A percentile compares a stretch with the other conserved stretches of the same genome.
phyloP scores from a whole-genome alignment of 2,329 filamentous ascomycete species.

The Akanthomyces muscarius region DNA sequence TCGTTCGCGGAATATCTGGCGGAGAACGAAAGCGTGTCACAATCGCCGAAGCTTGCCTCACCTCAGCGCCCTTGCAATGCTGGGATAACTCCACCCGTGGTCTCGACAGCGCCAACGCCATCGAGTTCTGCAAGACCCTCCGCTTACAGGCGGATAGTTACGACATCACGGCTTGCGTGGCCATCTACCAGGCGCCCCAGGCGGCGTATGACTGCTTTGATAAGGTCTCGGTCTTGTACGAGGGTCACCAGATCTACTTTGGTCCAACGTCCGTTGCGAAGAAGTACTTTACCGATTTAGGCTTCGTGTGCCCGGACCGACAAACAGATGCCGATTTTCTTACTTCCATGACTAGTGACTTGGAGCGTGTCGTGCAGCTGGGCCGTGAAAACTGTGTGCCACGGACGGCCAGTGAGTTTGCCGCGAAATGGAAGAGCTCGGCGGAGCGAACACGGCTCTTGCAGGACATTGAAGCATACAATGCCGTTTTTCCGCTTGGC shows the following conservation, averaged over 20 bases:
- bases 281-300: slow-evolving; percentile 60
- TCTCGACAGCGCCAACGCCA: slow-evolving; percentile 49
- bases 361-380: slow-evolving; percentile 27
- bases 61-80: slow-evolving; percentile 24
- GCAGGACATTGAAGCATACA: slow-evolving; percentile 1
- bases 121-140: slow-evolving; percentile 38
- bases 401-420: no score
- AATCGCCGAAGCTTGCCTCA: slow-evolving; percentile 26
- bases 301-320: slow-evolving; percentile 53
- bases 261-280: slow-evolving; percentile 57
- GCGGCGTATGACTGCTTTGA: slow-evolving; percentile 56
- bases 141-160: slow-evolving; percentile 21
- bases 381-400: slow-evolving; percentile 27
- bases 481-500: not conserved
- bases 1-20: slow-evolving; percentile 48
- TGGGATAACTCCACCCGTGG: slow-evolving; percentile 49
- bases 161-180: slow-evolving; percentile 19
- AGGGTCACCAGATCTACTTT: slow-evolving; percentile 65
- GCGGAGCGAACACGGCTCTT: no score
- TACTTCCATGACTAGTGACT: slow-evolving; percentile 47
- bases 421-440: no score
- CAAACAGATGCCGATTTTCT: slow-evolving; percentile 72
- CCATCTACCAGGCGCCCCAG: slow-evolving; percentile 59
- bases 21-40: slow-evolving; percentile 42
- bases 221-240: slow-evolving; percentile 63